Evolutionary conservation across 192 early-diverging fungal genomes (phyloP), one percentile per base, ranked within the genome.

Genomic region (Backusella mclennaniae): DNA sequence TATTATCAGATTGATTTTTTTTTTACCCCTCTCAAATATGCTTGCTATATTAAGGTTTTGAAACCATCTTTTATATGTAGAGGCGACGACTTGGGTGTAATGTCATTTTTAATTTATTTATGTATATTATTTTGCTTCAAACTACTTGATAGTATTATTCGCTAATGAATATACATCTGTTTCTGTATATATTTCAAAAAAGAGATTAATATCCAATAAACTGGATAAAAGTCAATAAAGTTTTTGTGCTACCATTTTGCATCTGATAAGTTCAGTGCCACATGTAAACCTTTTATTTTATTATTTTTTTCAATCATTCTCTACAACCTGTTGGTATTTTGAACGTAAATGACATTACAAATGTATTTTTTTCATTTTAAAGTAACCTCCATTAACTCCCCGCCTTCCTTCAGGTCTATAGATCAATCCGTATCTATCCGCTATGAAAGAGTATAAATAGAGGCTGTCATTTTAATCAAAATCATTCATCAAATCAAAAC

Each of bases 221-320:
- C 44, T 49, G 17, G 4, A 19, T 49, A 59, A 59, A 59, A 23
- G 21, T 12, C 53, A 59, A 59, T 26, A 59, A 1, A 23, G 21
- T 26, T 59, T 26, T 26, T 29, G 53, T 59, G 53, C 0, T 3
- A 26, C 53, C 21, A 26, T 59, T 26, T 59, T 59, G 4, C 53
- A 59, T 59, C 53, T 59, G 53, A 59, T 26, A 59, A 59, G 21
- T 59, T 59, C 53, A 59, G 21, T 59, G 53, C n/a, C 53, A 59
- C 53, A 53, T 53, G 52, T 15, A 53, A 21, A 7, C n/a, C 19
- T 21, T 8, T n/a, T 53, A 9, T 33, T 33, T 33, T 33, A 33
- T 33, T 33, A 3, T 33, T 33, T 33, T 33, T 21, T 53, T 8
- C 21, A 53, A 3, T 59, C 8, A n/a, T 11, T 56, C 7, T 26